Evolutionary conservation across 805 yeast genomes (phyloP).

Genomic region (Kregervanrija fluxuum): DNA sequence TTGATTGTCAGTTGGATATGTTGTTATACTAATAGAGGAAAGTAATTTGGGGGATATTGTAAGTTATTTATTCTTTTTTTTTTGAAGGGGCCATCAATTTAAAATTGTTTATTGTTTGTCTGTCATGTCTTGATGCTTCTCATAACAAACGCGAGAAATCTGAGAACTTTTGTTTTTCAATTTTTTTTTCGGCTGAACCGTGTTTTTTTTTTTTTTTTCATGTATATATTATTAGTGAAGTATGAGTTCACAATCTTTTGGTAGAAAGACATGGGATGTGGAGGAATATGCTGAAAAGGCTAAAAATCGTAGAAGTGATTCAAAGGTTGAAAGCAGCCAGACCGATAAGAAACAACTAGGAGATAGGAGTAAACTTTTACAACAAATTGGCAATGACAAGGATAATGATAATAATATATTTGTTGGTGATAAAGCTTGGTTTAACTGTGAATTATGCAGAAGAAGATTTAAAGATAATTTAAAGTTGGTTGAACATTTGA

Average conservation of each 20-base stretch:
- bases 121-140: too few relatives aligned
- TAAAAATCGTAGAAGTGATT: constrained; percentile 15
- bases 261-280: constrained; percentile 68
- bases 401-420: not conserved
- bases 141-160: too few relatives aligned
- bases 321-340: constrained; percentile 7
- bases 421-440: constrained; percentile 55
- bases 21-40: not conserved
- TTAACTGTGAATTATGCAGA: constrained; percentile 75
- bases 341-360: constrained; percentile 10
- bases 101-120: too few relatives aligned
- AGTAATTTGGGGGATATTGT: too few relatives aligned
- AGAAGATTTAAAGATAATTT: constrained; percentile 77
- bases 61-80: too few relatives aligned
- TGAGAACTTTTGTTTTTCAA: too few relatives aligned
- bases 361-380: constrained; percentile 1
- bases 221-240: not conserved
- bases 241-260: constrained; percentile 23
- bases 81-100: too few relatives aligned
- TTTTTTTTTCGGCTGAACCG: too few relatives aligned
- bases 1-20: not conserved
- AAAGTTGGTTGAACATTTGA: constrained; percentile 77
- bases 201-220: not conserved
- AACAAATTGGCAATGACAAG: not conserved
- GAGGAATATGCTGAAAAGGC: constrained; percentile 54